Evolutionary conservation across 2,329 filamentous ascomycete genomes (phyloP), one percentile per base, ranked within the genome.

Genomic region (Hortaea sp.): DNA sequence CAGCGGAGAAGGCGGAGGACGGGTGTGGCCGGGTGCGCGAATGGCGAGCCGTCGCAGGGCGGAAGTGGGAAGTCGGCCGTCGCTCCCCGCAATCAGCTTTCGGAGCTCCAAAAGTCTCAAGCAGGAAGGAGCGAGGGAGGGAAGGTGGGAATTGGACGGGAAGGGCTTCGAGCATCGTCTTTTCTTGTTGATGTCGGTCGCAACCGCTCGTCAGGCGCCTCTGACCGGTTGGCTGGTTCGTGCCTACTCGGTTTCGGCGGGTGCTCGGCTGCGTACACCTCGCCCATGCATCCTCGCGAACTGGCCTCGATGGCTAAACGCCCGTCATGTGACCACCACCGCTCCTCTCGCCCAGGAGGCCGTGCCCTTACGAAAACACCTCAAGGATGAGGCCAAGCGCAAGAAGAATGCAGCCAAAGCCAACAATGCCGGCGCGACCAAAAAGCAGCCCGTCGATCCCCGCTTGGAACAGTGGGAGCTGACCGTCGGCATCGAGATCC

Each of bases 401-500:
- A 59, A 57, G 39, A 62, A 61, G 41, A 54, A 49, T 12, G 47
- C 49, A 46, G 50, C 50, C 13, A 57, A 57, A 51, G 44, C 49
- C 42, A 53, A 55, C 35, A 50, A 48, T 45, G 39, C 47, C n/a
- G 42, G 49, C 40, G 43, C 40, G 29, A 48, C 37, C 27, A 54
- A 47, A 28, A 49, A 49, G 30, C 11, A 35, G 27, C 47, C 48
- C 32, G 12, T 43, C 4, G 53, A 63, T 31, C 41, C 57, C 7
- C 35, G 55, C 38, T 49, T 69, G 44, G 63, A 69, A 37, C 81
- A 82, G 31, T 98, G 92, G 92, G 87, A 95, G 65, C 72, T 97
- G 59, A 95, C 90, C 0, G 88, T 97, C 29, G 92, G 92, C 50
- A 89, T 98, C 56, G 92, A 98, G 70, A 92, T 98, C 53, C 92